Evolutionary conservation across 2,329 filamentous ascomycete genomes (phyloP), one percentile per base, ranked within the genome.

Genomic region (Rosellinia necatrix): DNA sequence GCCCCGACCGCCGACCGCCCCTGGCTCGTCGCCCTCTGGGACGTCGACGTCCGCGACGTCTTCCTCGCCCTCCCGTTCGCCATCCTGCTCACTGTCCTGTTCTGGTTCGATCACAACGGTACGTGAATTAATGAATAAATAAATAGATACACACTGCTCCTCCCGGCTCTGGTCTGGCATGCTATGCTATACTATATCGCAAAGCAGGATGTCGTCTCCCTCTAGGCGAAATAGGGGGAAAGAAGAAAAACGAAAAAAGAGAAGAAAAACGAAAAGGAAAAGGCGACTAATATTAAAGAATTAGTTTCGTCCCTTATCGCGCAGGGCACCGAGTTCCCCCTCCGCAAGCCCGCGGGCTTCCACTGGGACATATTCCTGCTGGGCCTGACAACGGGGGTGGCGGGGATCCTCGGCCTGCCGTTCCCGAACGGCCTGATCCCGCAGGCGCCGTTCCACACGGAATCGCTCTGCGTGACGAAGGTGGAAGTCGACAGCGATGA

Each of bases 41-140:
- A 93, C 62, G 80, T 96, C 50, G 77, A 76, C 41, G 84, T 88
- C 5, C 81, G 80, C 0, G 87, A 96, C 53, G 80, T 94, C 6
- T 96, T 96, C 69, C 78, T 92, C 38, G 91, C 92, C 1, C 82
- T 96, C n/a, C 92, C 92, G 0, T 96, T 96, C 74, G 91, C 90
- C 0, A 68, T 96, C 29, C 77, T 96, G 1, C 77, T 96, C 13
- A 96, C 91, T 0, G 86, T 96, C 19, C 75, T 96, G 4, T 96
- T 96, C 70, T 96, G 89, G 76, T 96, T 94, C 70, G 91, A 96
- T 68, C 91, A 96, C 68, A 96, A 94, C 64, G 88, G 88, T 90
- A 76, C 59, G 76, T 61, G n/a, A n/a, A n/a, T n/a, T n/a, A n/a
- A n/a, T n/a, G n/a, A n/a, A n/a, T n/a, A n/a, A n/a, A n/a, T n/a